Evolutionary conservation across 176 grass and related monocot species (phyloP), one percentile per base, ranked within the genome.

Genomic region (Poa annua): DNA sequence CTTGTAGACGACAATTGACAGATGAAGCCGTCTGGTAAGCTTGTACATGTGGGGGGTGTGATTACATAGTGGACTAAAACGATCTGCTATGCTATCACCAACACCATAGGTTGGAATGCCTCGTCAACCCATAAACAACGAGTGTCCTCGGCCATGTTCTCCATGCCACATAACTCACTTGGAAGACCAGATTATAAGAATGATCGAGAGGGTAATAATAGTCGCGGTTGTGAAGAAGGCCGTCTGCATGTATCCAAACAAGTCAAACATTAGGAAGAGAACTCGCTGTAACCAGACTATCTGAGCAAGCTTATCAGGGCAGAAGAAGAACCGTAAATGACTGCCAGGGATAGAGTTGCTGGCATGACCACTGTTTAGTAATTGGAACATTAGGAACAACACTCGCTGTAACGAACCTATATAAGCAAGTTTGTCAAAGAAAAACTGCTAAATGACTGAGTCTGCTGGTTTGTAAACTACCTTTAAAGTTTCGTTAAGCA

Each of bases 181-280:
- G 17, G 83, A 16, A 42, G 76, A 69, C 59, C 42, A 44, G 41
- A 90, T 69, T 80, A 83, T 84, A 41, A 90, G 84, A 20, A 65
- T 38, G 6, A 80, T 35, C 25, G 75, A 20, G 32, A 90, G 68
- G 3, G 80, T 32, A 6, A 80, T 87, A 5, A 54, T 25, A 34
- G 80, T n/a, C 2, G 32, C 33, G 3, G 73, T 47, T 26, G 84
- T 80, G 75, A 90, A 90, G 59, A 87, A 80, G 51, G 9, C 63
- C 22, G 80, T 80, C 88, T 90, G 80, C 80, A 76, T 1, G 5
- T 15, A 67, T 20, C 9, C 21, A 61, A 5, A 4, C 2, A 11
- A 11, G 22, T 13, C 50, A 20, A 72, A 33, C 44, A 29, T 74
- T 41, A 61, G 39, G 10, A 13, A 14, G n/a, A 19, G 1, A 26